phyloP scores from a whole-genome alignment of 2,329 filamentous ascomycete species.

The Paramyrothecium sp. region DNA sequence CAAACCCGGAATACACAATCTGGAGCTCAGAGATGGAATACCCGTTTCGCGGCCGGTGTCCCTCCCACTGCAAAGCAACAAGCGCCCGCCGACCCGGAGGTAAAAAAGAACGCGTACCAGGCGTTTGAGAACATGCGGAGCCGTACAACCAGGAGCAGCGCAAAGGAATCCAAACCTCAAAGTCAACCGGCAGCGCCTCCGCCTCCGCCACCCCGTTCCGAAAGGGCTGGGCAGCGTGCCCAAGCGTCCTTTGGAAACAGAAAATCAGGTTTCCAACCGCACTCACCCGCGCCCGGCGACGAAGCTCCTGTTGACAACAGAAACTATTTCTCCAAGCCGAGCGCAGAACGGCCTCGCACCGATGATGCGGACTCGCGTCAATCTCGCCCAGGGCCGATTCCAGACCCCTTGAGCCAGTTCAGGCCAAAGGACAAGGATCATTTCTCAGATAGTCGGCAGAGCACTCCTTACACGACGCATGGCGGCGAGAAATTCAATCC shows the following conservation, averaged over 20 bases:
- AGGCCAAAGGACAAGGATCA: slow-evolving; percentile 33
- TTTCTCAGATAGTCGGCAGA: slow-evolving; percentile 48
- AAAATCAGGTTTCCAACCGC: slow-evolving; percentile 48
- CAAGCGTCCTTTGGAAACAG: slow-evolving; percentile 54
- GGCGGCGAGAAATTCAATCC: slow-evolving; percentile 60
- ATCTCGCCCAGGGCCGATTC: slow-evolving; percentile 21
- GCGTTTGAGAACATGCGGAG: slow-evolving; percentile 45
- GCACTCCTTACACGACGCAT: slow-evolving; percentile 54
- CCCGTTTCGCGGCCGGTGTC: slow-evolving; percentile 37
- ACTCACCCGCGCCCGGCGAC: slow-evolving; percentile 46
- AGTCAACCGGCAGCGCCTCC: slow-evolving; percentile 29
- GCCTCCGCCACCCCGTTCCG: slow-evolving; percentile 45
- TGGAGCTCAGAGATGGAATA: slow-evolving; percentile 44
- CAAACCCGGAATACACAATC: slow-evolving; percentile 27
- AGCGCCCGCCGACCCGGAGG: slow-evolving; percentile 28
- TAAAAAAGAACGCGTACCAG: slow-evolving; percentile 38
- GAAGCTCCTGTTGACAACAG: slow-evolving; percentile 50
- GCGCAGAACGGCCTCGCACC: slow-evolving; percentile 19
- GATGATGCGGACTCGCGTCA: slow-evolving; percentile 11
- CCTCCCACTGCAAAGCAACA: slow-evolving; percentile 42
- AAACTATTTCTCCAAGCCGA: slow-evolving; percentile 45
- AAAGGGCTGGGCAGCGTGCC: slow-evolving; percentile 51
- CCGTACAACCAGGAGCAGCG: slow-evolving; percentile 23
- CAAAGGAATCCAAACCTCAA: slow-evolving; percentile 21
- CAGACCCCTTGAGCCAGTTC: slow-evolving; percentile 49